A percentile compares a stretch with the other conserved stretches of the same genome.
phyloP scores from a whole-genome alignment of 2,329 filamentous ascomycete species.

The Beauveria asiatica region DNA sequence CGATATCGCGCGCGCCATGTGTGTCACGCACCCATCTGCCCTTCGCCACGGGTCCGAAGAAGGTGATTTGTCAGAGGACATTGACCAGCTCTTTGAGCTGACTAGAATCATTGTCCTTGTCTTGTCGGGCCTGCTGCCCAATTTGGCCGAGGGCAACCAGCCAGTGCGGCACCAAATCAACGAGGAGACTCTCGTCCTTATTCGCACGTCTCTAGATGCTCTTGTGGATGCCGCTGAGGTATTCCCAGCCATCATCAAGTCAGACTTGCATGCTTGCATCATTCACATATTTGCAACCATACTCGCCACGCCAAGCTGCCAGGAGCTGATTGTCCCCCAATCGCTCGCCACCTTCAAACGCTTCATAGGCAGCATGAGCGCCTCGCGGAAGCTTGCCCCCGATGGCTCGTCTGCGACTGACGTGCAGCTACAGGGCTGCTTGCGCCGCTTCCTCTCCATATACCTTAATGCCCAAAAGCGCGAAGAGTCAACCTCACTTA shows the following conservation, averaged over 20 bases:
- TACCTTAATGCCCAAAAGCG: slow-evolving; percentile 68
- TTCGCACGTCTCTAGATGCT: slow-evolving; percentile 73
- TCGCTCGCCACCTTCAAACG: slow-evolving; percentile 85
- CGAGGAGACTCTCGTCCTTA: slow-evolving; percentile 75
- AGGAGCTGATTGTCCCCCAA: slow-evolving; percentile 81
- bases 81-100: slow-evolving; percentile 94
- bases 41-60: slow-evolving; percentile 49
- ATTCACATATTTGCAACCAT: slow-evolving; percentile 95
- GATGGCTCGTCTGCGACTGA: slow-evolving; percentile 43
- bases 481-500: slow-evolving; percentile 64
- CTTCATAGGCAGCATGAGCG: slow-evolving; percentile 70
- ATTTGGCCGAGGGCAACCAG: slow-evolving; percentile 59
- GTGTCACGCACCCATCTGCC: slow-evolving; percentile 84
- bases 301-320: slow-evolving; percentile 73
- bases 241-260: slow-evolving; percentile 93
- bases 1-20: slow-evolving; percentile 83
- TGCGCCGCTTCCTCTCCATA: slow-evolving; percentile 75
- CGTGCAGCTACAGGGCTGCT: slow-evolving; percentile 69
- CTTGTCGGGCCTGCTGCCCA: slow-evolving; percentile 78
- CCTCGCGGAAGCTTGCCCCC: slow-evolving; percentile 28
- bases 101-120: slow-evolving; percentile 95
- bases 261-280: slow-evolving; percentile 91
- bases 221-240: slow-evolving; percentile 92
- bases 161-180: slow-evolving; percentile 68
- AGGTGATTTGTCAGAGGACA: slow-evolving; percentile 84